phyloP scores from a whole-genome alignment of 106 monocot genomes.

The Platanthera guangdongensis region DNA sequence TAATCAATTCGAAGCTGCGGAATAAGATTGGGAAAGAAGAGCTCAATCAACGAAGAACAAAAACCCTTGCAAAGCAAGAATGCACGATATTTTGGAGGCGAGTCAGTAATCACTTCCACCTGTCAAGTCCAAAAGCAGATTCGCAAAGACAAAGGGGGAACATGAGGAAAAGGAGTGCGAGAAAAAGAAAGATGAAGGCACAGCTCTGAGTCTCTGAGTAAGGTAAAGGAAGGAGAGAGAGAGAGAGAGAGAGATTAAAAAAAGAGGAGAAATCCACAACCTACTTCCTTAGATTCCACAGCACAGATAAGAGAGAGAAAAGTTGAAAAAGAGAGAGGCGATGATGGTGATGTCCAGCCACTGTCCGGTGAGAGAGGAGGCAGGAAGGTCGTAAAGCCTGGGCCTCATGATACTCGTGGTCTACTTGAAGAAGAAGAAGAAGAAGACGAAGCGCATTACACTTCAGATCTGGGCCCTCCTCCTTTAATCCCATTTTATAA shows the following conservation, averaged over 20 bases:
- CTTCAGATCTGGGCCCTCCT: background rate
- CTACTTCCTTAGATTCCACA: background rate
- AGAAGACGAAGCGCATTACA: background rate
- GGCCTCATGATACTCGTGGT: background rate
- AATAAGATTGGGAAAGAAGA: background rate
- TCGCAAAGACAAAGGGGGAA: background rate
- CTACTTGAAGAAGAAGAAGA: background rate
- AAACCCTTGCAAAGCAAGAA: background rate
- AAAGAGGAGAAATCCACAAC: background rate
- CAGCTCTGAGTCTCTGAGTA: background rate
- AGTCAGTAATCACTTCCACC: no score
- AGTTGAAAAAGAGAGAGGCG: background rate
- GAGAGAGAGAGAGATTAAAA: background rate
- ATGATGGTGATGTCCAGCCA: background rate
- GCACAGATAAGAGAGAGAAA: background rate
- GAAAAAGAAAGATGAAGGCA: background rate
- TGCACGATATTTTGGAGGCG: background rate
- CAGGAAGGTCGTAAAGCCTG: slow-evolving; percentile 3
- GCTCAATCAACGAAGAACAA: background rate
- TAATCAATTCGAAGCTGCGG: background rate
- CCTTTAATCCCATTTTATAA: background rate
- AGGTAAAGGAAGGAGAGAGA: no score
- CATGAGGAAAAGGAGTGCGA: background rate
- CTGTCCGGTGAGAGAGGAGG: background rate
- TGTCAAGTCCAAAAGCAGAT: background rate